Percentiles rank a stretch among this genome's conserved stretches.
These are phyloP conservation scores for Barnettozyma sucrosica DNA, from an alignment of 805 yeast species.

Conservation along the genomic window DNA sequence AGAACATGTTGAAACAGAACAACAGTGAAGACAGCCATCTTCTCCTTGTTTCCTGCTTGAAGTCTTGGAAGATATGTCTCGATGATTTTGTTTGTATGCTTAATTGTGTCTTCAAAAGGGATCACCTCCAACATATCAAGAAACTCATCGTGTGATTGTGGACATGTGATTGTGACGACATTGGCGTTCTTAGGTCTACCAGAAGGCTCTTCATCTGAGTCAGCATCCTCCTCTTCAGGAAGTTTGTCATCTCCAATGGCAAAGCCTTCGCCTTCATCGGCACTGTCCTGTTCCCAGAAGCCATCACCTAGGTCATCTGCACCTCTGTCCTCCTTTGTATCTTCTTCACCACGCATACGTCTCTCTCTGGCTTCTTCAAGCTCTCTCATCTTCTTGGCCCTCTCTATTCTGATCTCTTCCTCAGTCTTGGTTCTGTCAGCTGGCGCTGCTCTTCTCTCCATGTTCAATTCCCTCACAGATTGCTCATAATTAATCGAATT, in stretches of 20 bases:
- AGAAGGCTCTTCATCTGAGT: background rate
- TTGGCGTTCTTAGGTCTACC: conserved; percentile 8
- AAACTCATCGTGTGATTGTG: conserved; percentile 41
- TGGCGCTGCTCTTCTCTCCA: conserved; percentile 74
- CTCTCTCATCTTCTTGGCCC: conserved; percentile 50
- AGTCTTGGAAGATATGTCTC: conserved; percentile 66
- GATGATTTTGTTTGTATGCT: conserved; percentile 49
- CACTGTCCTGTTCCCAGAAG: conserved; percentile 59
- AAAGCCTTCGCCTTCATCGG: conserved; percentile 35
- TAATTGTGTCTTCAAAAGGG: conserved; percentile 38
- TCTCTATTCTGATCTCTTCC: conserved; percentile 60
- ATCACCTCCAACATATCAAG: conserved; percentile 29
- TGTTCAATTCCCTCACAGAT: conserved; percentile 57
- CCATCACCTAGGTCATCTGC: conserved; percentile 67
- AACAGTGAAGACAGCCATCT: conserved; percentile 55
- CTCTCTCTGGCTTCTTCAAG: conserved; percentile 62
- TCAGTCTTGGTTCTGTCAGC: conserved; percentile 77
- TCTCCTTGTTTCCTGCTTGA: conserved; percentile 77
- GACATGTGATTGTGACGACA: conserved; percentile 35
- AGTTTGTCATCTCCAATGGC: conserved; percentile 31
- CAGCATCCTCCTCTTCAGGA: conserved; percentile 23
- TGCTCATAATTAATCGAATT: conserved; percentile 50
- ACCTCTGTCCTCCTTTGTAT: conserved; percentile 37
- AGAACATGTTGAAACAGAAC: conserved; percentile 60
- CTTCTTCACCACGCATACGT: conserved; percentile 67